Evolutionary conservation across 1,139 yeast genomes (phyloP), one percentile per base, ranked within the genome.

Genomic region (Cylindricascospora bacillispora): DNA sequence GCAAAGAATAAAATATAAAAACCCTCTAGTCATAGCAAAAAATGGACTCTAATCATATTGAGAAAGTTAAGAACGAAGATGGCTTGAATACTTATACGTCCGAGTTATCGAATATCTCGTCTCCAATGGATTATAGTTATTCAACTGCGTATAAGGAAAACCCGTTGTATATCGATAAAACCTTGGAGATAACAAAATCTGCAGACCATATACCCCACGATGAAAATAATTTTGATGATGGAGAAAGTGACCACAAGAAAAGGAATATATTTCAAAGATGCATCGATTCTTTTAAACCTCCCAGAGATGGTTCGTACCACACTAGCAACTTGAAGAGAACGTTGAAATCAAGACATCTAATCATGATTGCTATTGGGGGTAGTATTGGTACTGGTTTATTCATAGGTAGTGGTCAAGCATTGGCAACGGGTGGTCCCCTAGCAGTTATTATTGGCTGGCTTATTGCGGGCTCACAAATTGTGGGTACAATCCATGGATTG

Each of bases 381-480:
- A 66, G 81, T 25, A 78, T 80, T 40, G 92, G 92, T 45, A 78
- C 86, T n/a, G 82, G 80, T 40, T 54, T 72, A 28, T 63, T 77
- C 60, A 73, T 80, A 13, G 79, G 79, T 49, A 60, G 71, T 24
- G 83, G 83, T 33, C 61, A 62, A 39, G 77, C 81, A 5, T 59
- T 76, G 39, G 56, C 61, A 32, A 56, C 59, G 17, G 79, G 78
- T 45, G 86, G 86, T 28, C 85, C 86, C 13, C 79, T 69, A 4
- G 66, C 71, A 33, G 47, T 71, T 21, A 51, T 73, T 29, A 67
- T 75, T 39, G 76, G 71, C 13, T 73, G 75, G 70, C 40, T 52
- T 32, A 39, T 66, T 28, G 57, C 63, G 9, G 68, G 71, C 37
- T 49, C 62, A 10, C 63, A 66, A 63, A 62, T 83, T 53, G 73